Conservation (phyloP, 164 flowering plant genomes). For the Nymphaea thermarum region DNA sequence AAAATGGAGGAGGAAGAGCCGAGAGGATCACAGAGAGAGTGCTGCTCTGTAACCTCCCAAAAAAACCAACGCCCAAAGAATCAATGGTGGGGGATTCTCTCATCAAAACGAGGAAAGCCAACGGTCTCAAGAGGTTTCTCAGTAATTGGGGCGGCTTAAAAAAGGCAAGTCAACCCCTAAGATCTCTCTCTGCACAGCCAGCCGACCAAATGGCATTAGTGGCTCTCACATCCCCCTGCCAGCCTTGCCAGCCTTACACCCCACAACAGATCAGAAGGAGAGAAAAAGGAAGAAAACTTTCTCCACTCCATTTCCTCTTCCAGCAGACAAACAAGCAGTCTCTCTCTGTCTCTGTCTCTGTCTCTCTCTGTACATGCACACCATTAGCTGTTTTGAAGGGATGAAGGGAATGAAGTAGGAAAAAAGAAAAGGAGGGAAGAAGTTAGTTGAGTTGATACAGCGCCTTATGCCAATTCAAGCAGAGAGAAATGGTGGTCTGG, state of each 20-base stretch:
- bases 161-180: neutral
- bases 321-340: conserved; percentile 3
- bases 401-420: neutral
- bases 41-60: neutral
- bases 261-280: neutral
- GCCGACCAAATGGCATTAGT: neutral
- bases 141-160: neutral
- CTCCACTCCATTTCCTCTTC: conserved; percentile 3
- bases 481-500: neutral
- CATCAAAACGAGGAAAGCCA: neutral
- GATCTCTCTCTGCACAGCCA: conserved; percentile 1
- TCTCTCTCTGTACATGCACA: neutral
- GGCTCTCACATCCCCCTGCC: neutral
- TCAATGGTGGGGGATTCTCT: neutral
- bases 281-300: neutral
- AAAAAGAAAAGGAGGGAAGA: neutral
- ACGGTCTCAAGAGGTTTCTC: neutral
- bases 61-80: neutral
- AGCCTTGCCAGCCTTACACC: neutral
- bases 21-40: too few relatives aligned
- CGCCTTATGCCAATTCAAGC: neutral
- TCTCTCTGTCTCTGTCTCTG: conserved; percentile 1
- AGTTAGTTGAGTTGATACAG: neutral
- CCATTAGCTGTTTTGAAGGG: neutral
- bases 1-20: too few relatives aligned